phyloP scores from a whole-genome alignment of 352 stramenopile species.

The Stramenopiles sp. region DNA sequence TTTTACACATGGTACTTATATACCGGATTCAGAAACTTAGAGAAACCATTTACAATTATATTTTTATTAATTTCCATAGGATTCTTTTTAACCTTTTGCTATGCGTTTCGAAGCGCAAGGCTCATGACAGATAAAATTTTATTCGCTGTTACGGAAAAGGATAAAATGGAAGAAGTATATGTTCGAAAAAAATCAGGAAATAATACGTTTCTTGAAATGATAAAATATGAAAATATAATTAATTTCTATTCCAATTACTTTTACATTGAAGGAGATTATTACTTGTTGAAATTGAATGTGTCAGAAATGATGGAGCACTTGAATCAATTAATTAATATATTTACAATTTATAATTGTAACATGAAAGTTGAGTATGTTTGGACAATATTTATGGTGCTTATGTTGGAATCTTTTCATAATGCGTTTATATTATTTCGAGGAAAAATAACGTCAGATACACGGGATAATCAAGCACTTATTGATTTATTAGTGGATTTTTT shows the following conservation, averaged over 20 bases:
- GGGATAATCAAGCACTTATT: background rate
- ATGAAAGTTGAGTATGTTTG: background rate
- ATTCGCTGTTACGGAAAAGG: background rate
- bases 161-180: background rate
- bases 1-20: background rate
- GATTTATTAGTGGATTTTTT: background rate
- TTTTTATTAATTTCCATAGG: background rate
- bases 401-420: background rate
- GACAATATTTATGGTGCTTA: background rate
- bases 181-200: background rate
- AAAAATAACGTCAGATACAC: background rate
- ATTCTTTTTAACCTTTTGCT: background rate
- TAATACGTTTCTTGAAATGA: background rate
- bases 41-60: background rate
- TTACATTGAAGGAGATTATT: background rate
- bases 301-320: background rate
- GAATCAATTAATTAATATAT: slow-evolving; percentile 6
- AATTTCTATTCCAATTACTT: background rate
- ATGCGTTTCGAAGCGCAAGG: background rate
- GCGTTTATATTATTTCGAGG: background rate
- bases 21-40: background rate
- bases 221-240: background rate
- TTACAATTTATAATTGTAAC: background rate
- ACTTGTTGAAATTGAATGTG: slow-evolving; percentile 4
- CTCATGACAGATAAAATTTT: background rate